Evolutionary conservation across 2,329 filamentous ascomycete species (phyloP), one percentile per base, ranked within the genome.

Genomic region (Sarocladium strictum): DNA sequence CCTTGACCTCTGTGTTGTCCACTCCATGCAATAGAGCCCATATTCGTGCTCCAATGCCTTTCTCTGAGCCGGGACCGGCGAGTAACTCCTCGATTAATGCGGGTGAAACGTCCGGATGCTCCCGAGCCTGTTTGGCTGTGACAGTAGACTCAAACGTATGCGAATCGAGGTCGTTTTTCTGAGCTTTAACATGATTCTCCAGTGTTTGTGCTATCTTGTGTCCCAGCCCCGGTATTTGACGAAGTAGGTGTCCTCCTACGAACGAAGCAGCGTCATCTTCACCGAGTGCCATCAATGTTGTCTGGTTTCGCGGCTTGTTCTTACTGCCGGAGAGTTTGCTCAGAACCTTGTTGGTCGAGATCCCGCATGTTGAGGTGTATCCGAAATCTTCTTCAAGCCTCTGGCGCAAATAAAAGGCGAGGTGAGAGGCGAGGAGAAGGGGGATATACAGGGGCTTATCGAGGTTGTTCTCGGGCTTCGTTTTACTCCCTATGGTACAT

Each of bases 231-330:
- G 93, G 92, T 7, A 97, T 81, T 61, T 89, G 86, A 38, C 89
- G 84, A 52, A 97, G 81, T 55, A 86, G 83, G 64, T 92, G 85
- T 2, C 64, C 66, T 61, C 94, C 90, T 61, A 97, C 77, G 64
- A 97, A 97, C 0, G 68, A 65, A 6, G 75, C 75, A 12, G 88
- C 77, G 56, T 85, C 68, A 14, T 70, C 62, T 2, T 75, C 73
- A 54, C 81, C 80, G 1, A 87, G 81, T 4, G 87, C 84, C 41
- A 96, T 70, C 7, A 97, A 73, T 0, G 89, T 90, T 0, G 93
- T 97, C 69, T 97, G 94, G 57, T 83, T 87, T 56, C 86, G 85
- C 1, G 93, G 93, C 71, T 97, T 97, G 67, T 97, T 84, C 56
- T 86, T 75, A 66, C 84, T 88, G 12, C 93, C 93, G 10, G 85